Percentiles rank a stretch among this genome's conserved stretches.
Conservation (phyloP, 2,329 filamentous ascomycete genomes). For the Ceratocystis diversiconidia region DNA sequence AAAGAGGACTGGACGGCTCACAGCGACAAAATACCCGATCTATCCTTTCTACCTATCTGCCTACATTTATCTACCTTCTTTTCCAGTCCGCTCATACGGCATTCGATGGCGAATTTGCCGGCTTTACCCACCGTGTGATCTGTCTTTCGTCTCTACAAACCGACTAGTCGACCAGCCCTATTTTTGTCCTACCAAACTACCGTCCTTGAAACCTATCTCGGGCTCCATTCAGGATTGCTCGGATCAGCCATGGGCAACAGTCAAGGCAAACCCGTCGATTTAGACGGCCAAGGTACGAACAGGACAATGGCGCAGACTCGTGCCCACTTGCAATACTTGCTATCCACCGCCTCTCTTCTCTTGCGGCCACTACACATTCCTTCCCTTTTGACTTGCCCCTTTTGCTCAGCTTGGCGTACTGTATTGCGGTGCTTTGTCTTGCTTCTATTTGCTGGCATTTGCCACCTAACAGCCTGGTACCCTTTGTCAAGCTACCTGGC, state of each 20-base stretch:
- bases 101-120: not conserved
- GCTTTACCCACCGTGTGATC: not conserved
- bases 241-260: slow-evolving; percentile 59
- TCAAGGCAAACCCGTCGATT: slow-evolving; percentile 83
- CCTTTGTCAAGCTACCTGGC: too few relatives aligned
- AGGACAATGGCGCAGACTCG: not conserved
- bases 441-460: not conserved
- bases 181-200: not conserved
- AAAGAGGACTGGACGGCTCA: too few relatives aligned
- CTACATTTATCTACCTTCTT: too few relatives aligned
- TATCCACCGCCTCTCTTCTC: not conserved
- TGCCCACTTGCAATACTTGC: not conserved
- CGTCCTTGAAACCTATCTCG: not conserved
- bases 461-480: not conserved
- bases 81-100: not conserved
- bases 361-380: not conserved
- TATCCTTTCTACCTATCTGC: not conserved
- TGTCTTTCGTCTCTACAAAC: not conserved
- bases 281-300: slow-evolving; percentile 71
- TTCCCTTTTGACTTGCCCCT: not conserved
- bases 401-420: not conserved
- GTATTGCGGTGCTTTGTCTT: not conserved
- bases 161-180: not conserved
- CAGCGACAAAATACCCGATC: too few relatives aligned
- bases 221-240: not conserved